Base-by-base conservation (phyloP, 73 alveolate species). In the Tetrahymena borealis region DNA sequence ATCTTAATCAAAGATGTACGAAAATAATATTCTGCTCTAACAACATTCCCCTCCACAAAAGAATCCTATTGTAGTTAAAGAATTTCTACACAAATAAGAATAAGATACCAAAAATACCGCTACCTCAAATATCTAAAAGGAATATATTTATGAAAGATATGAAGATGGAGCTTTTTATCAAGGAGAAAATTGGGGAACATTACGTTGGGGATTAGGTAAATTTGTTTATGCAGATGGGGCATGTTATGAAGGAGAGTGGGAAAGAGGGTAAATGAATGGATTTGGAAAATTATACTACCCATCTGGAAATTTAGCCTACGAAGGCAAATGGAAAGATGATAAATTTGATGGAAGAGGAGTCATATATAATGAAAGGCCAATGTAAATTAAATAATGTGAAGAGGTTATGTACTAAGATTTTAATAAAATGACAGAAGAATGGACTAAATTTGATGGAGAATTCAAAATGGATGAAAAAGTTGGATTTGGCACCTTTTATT, bases 341-440 rank as follows among this genome's bases (percentile, higher is more conserved):
- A 60, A 60, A 60, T 60, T 60, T 60, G 85, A 60, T 60, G 85
- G 85, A 20, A 60, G 85, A 60, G 85, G 85, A 60, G 85, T 60
- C 31, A 60, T 60, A 24, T 6, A 60, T 15, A 60, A 60, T 60
- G 85, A 60, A 60, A 60, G 28, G 10, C 85, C 85, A 24, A 60
- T 60, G 20, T 16, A 13, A 24, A 60, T 20, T 9, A 60, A 28
- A 13, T 60, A 60, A 24, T 32, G 85, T 3, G 32, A 60, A 60
- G 85, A 60, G 79, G 40, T 93, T 20, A 93, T 79, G 60, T 93
- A 16, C 39, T 33, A 90, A 33, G 95, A 93, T 93, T 93, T 93
- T 40, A 92, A 93, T 93, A 33, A 93, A 79, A 90, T 93, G 78
- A 90, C 93, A 79, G 95, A 93, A 92, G 90, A 93, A 78, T 40